Evolutionary conservation across 2,329 filamentous ascomycete genomes (phyloP), one percentile per base, ranked within the genome.

Genomic region (Geosmithia morbida): DNA sequence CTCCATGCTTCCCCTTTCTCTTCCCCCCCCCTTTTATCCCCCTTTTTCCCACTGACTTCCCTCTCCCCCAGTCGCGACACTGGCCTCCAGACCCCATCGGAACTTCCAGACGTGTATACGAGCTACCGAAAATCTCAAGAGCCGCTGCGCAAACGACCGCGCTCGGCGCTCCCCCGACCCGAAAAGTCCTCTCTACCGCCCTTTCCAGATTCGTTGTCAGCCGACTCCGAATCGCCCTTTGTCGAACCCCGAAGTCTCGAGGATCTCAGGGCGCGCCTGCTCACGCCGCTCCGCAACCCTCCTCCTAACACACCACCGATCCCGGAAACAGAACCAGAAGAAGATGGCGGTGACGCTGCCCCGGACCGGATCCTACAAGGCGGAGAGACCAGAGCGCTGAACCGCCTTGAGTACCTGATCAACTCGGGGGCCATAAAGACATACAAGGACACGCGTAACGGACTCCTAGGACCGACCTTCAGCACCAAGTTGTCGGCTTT

Each of bases 401-500:
- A 75, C 2, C 75, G 85, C 1, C 60, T 89, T 2, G 56, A 64
- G 2, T 69, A 83, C 52, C 66, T 87, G 3, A 68, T 87, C 46
- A 67, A 67, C 8, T 75, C 71, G 1, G 81, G 81, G 1, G 66
- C 71, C 7, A 77, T 83, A 62, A 74, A 68, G 1, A 62, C 64
- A 1, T 90, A 89, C 60, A 83, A 85, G 56, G 70, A 76, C 17
- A 85, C 81, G 0, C 74, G 84, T 2, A 87, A 89, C 50, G 82
- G 81, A 0, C 68, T 88, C 1, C 59, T 88, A 0, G 85, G 84
- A 1, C 58, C 68, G 1, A 81, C 87, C 52, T 87, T 81, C 56
- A 85, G 80, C 55, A 87, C 84, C 2, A 89, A 88, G 51, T 66
- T 90, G 0, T 87, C 85, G 0, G 81, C 77, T 0, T 90, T 79